phyloP scores from a whole-genome alignment of 306 rosid genomes.

The Trifolium pratense region DNA sequence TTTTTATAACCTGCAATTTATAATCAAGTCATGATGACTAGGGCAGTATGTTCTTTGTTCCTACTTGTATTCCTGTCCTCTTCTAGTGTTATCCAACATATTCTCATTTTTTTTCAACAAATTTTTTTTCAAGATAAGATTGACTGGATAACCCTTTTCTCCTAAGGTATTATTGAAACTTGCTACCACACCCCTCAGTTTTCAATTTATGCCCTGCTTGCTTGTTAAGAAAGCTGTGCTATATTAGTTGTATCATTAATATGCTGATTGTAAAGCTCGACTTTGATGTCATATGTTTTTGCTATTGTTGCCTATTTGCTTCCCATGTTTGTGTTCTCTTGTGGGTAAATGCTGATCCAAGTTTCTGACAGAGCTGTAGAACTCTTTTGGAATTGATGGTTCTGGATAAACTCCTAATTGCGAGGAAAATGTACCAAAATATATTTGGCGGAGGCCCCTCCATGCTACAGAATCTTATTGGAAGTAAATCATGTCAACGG shows the following conservation, averaged over 20 bases:
- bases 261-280: slow-evolving; percentile 6
- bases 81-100: not conserved
- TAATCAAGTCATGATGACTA: slow-evolving; percentile 4
- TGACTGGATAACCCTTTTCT: not conserved
- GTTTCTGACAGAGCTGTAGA: slow-evolving; percentile 73
- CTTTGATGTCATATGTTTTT: slow-evolving; percentile 17
- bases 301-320: not conserved
- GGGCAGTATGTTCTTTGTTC: slow-evolving; percentile 12
- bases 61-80: not conserved
- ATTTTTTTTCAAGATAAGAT: not conserved
- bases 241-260: slow-evolving; percentile 6
- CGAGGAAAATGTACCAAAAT: slow-evolving; percentile 77
- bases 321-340: slow-evolving; percentile 11
- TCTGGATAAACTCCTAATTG: slow-evolving; percentile 68
- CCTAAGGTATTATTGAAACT: slow-evolving; percentile 14
- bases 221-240: slow-evolving; percentile 1
- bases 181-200: not conserved
- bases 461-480: slow-evolving; percentile 56
- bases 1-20: slow-evolving; percentile 7
- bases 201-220: not conserved
- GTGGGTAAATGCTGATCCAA: slow-evolving; percentile 36
- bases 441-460: slow-evolving; percentile 54
- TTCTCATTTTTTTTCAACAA: not conserved
- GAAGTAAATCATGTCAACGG: slow-evolving; percentile 50
- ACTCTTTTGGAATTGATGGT: slow-evolving; percentile 79